Conservation (phyloP, 2,329 filamentous ascomycete species). For the Sarocladiaceae sp. region DNA sequence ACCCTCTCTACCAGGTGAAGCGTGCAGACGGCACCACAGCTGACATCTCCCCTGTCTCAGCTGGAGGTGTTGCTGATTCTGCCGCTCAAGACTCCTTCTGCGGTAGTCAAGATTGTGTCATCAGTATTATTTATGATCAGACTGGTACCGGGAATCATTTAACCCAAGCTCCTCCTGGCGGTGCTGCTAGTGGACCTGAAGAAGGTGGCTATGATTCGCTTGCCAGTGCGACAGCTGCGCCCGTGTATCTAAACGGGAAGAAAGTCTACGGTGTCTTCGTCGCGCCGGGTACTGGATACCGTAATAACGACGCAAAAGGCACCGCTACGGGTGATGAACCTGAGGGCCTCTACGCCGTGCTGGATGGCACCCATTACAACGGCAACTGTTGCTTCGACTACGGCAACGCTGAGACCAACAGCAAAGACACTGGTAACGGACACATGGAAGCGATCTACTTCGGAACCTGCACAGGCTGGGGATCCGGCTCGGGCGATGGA, state of each 20-base stretch:
- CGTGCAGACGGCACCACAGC: constrained; percentile 37
- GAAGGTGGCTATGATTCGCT: constrained; percentile 55
- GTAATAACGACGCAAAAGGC: constrained; percentile 50
- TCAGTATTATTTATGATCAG: constrained; percentile 63
- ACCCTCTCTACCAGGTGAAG: constrained; percentile 55
- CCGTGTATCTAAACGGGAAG: constrained; percentile 55
- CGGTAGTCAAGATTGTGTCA: constrained; percentile 55
- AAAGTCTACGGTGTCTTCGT: constrained; percentile 63
- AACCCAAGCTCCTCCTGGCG: constrained; percentile 52
- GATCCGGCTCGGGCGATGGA: constrained; percentile 51
- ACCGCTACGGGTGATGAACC: constrained; percentile 50
- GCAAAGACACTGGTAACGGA: constrained; percentile 51
- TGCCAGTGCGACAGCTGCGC: constrained; percentile 55
- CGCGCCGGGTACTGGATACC: constrained; percentile 58
- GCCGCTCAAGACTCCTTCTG: constrained; percentile 59
- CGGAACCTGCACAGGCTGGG: constrained; percentile 43
- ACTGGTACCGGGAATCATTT: constrained; percentile 59
- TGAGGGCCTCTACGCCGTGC: constrained; percentile 57
- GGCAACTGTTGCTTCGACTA: constrained; percentile 54
- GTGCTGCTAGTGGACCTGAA: constrained; percentile 53
- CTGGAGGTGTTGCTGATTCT: constrained; percentile 60
- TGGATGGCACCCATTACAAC: constrained; percentile 59
- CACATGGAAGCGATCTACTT: constrained; percentile 70
- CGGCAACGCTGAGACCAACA: constrained; percentile 52
- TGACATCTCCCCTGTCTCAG: constrained; percentile 45